Evolutionary conservation across 441 rosid genomes (phyloP), one percentile per base, ranked within the genome.

Genomic region (Brassica hybrid): DNA sequence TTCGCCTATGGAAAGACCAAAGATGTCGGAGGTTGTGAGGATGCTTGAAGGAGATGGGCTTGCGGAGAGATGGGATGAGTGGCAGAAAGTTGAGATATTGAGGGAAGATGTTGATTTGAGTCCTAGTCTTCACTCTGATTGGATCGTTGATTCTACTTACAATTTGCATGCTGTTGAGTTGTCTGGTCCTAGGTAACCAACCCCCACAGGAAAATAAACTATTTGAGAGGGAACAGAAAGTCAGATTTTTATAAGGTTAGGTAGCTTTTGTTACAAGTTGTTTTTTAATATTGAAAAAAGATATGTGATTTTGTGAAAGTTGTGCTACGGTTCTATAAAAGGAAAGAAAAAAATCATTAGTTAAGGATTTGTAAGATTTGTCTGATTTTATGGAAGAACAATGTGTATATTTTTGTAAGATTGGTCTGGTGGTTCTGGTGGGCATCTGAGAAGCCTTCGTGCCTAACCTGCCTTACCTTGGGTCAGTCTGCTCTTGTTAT

Each of bases 1-100:
- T 70, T 89, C 85, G 34, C 98, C 98, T 1, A 85, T 83, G 65
- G 86, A 90, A 18, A 82, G 98, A 72, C 98, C 98, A 0, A 94
- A 90, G 85, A 94, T 91, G 97, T 94, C 97, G 0, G 98, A 94
- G 71, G 98, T 94, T 14, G 95, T 94, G 16, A 74, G 97, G 75
- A 94, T 94, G 98, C 90, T 94, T 0, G 98, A 94, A 89, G 98
- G 98, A 6, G 98, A 94, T 30, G 98, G 98, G 4, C 88, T 94
- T 12, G 97, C 92, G 7, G 98, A 94, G 79, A 89, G 82, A 83
- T 94, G 98, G 98, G 98, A 94, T 78, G 97, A 94, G 72, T 86
- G 95, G 65, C 94, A 91, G 61, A 87, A 76, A 77, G 85, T 80
- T 30, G 93, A 91, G 80, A 80, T 75, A 10, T 56, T 75, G 50